phyloP scores from a whole-genome alignment of 352 stramenopile genomes.

The Thraustochytrium striatum region DNA sequence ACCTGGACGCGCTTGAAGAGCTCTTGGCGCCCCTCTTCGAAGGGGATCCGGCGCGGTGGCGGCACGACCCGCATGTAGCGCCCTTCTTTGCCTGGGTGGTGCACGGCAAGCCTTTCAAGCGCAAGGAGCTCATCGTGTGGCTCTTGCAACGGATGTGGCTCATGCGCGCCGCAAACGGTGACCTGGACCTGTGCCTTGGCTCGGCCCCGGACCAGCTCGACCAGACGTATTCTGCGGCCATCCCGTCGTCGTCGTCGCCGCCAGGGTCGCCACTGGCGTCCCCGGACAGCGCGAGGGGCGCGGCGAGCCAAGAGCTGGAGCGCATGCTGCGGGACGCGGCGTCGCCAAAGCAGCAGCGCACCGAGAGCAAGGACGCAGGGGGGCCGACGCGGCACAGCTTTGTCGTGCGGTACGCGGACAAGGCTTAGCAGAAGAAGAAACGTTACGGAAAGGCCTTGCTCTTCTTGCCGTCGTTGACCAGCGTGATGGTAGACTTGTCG shows the following conservation, averaged over 20 bases:
- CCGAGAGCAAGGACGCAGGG: too few relatives aligned
- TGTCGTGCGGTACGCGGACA: too few relatives aligned
- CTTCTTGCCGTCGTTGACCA: constrained; percentile 38
- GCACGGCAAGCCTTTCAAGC: constrained; percentile 5
- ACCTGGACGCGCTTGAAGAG: constrained; percentile 12
- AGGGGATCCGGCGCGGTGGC: neutral
- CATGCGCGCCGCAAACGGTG: neutral
- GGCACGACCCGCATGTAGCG: too few relatives aligned
- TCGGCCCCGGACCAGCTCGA: neutral
- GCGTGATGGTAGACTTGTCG: neutral
- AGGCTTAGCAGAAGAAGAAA: too few relatives aligned
- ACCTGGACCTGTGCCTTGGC: constrained; percentile 38
- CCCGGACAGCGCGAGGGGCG: too few relatives aligned
- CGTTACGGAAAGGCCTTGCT: constrained; percentile 28
- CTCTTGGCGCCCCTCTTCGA: constrained; percentile 13
- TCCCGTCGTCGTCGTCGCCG: neutral
- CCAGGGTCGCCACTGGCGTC: neutral
- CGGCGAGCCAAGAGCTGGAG: too few relatives aligned
- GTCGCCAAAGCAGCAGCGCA: too few relatives aligned
- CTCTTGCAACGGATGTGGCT: constrained; percentile 36
- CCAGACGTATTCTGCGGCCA: neutral
- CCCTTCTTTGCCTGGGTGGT: neutral
- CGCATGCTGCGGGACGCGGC: too few relatives aligned
- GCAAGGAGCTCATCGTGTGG: constrained; percentile 29
- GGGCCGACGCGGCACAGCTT: too few relatives aligned